Percentiles rank a stretch among this genome's conserved stretches.
Evolutionary conservation across 441 rosid species (phyloP).

Genomic region (Viola pubescens): DNA sequence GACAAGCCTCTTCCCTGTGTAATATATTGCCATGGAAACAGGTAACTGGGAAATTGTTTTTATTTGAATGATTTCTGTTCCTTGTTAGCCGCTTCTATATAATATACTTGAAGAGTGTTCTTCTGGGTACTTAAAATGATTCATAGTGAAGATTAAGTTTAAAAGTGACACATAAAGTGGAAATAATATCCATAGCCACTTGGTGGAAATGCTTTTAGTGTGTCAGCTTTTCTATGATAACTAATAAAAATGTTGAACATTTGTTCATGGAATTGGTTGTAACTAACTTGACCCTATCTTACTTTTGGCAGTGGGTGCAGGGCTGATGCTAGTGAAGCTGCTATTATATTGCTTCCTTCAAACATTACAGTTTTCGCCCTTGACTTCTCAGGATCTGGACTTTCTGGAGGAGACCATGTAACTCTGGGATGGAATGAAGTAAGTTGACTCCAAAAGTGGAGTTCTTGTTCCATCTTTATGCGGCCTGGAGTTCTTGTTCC

Average conservation of each 20-base stretch:
- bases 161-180: too few species aligned
- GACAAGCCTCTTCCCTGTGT: slow-evolving; percentile 87
- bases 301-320: slow-evolving; percentile 80
- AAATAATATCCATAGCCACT: too few species aligned
- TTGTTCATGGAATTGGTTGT: slow-evolving; percentile 3
- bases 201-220: background rate
- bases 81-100: background rate
- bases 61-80: slow-evolving; percentile 8
- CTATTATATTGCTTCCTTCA: slow-evolving; percentile 79
- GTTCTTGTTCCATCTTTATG: background rate
- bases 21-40: slow-evolving; percentile 96
- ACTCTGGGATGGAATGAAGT: slow-evolving; percentile 94
- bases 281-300: slow-evolving; percentile 25
- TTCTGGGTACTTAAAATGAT: too few species aligned
- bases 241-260: background rate
- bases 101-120: background rate
- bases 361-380: slow-evolving; percentile 94
- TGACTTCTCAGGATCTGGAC: slow-evolving; percentile 97
- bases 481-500: background rate
- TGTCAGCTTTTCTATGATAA: background rate
- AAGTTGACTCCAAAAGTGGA: slow-evolving; percentile 18
- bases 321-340: slow-evolving; percentile 98
- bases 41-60: slow-evolving; percentile 35
- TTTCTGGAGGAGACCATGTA: slow-evolving; percentile 95
- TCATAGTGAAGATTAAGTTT: too few species aligned